phyloP scores from a whole-genome alignment of 768 basidiomycete species.

The Phaffia australis region DNA sequence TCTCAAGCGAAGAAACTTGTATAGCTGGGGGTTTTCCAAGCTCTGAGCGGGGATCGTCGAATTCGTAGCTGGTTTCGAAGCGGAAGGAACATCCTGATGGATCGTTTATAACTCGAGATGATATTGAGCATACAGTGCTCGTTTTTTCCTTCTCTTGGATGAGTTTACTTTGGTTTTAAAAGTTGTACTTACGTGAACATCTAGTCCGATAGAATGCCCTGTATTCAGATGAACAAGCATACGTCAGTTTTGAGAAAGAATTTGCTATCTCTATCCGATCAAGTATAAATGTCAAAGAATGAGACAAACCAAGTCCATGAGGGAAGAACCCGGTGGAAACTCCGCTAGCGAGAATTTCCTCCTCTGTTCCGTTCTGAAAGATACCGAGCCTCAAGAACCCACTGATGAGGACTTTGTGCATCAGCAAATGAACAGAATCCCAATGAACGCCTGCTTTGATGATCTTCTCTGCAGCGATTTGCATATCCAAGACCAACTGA shows the following conservation, averaged over 20 bases:
- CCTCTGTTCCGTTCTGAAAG: conserved; percentile 56
- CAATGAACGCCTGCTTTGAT: conserved; percentile 73
- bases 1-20: conserved; percentile 67
- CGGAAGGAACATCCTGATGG: conserved; percentile 57
- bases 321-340: conserved; percentile 82
- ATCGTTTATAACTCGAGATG: not conserved
- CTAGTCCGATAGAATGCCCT: conserved; percentile 82
- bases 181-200: conserved; percentile 52
- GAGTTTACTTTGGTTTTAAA: not conserved
- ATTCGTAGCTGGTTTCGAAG: conserved; percentile 59
- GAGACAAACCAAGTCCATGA: conserved; percentile 51
- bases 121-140: no score
- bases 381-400: conserved; percentile 77
- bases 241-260: not conserved
- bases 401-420: conserved; percentile 67
- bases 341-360: conserved; percentile 58
- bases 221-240: conserved; percentile 30
- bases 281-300: not conserved
- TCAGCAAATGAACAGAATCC: conserved; percentile 75
- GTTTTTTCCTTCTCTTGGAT: no score
- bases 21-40: conserved; percentile 52
- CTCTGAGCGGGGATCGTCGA: conserved; percentile 34
- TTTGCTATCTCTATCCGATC: not conserved
- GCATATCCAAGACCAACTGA: conserved; percentile 80
- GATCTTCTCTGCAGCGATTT: conserved; percentile 57